These are phyloP conservation scores for Batkoa obscura DNA, from an alignment of 371 early-diverging fungal genomes.

Conservation along the genomic window DNA sequence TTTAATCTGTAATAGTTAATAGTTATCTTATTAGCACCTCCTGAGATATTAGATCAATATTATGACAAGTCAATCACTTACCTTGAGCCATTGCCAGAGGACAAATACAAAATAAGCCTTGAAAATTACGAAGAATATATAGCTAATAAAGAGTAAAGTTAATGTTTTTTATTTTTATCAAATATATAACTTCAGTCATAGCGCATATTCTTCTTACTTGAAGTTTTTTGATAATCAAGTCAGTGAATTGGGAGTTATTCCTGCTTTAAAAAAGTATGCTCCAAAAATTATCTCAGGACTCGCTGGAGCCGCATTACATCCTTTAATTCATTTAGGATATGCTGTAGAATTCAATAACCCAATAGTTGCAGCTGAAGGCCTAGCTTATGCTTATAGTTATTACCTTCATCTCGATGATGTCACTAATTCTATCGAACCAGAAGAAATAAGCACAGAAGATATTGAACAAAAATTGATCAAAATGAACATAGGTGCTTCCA, in stretches of 20 bases:
- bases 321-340: slow-evolving; percentile 8
- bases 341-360: slow-evolving; percentile 4
- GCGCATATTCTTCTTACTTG: slow-evolving; percentile 2
- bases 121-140: too few species aligned
- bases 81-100: too few species aligned
- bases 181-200: too few species aligned
- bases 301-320: slow-evolving; percentile 5
- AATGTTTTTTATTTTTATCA: too few species aligned
- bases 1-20: too few species aligned
- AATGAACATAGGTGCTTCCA: too few species aligned
- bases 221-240: slow-evolving; percentile 5
- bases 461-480: neutral
- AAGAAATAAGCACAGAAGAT: neutral
- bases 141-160: too few species aligned
- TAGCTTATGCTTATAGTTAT: slow-evolving; percentile 6
- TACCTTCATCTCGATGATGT: neutral
- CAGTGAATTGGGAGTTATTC: neutral
- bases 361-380: slow-evolving; percentile 1
- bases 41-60: too few species aligned
- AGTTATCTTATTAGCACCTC: too few species aligned
- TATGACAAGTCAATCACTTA: too few species aligned
- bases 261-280: neutral
- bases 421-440: neutral
- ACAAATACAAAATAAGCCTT: too few species aligned
- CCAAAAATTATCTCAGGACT: slow-evolving; percentile 1